A percentile compares a stretch with the other conserved stretches of the same genome.
phyloP scores from a whole-genome alignment of 192 early-diverging fungal genomes.

The Chytriomyces hyalinus region DNA sequence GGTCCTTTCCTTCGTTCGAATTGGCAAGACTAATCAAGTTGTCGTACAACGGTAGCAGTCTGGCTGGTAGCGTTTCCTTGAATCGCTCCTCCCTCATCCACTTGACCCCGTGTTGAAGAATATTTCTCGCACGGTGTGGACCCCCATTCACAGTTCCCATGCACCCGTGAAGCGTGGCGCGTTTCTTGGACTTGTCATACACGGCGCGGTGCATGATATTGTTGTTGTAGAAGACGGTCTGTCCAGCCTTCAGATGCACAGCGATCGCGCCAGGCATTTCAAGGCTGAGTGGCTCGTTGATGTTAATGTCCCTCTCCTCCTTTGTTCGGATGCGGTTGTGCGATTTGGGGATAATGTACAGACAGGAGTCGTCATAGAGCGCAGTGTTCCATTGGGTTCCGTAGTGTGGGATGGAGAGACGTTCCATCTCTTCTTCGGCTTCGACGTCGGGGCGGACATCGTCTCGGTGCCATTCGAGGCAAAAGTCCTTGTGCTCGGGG shows the following conservation, averaged over 20 bases:
- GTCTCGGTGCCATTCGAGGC: slow-evolving; percentile 56
- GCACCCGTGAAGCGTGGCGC: slow-evolving; percentile 53
- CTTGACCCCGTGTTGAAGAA: slow-evolving; percentile 57
- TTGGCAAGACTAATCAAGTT: slow-evolving; percentile 47
- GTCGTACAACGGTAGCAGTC: slow-evolving; percentile 40
- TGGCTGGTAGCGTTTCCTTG: slow-evolving; percentile 42
- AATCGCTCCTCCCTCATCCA: slow-evolving; percentile 53
- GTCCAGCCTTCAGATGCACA: slow-evolving; percentile 49
- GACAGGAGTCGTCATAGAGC: slow-evolving; percentile 54
- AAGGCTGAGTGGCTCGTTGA: slow-evolving; percentile 46
- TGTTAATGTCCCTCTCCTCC: slow-evolving; percentile 51
- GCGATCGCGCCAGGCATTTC: slow-evolving; percentile 52
- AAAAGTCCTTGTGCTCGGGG: slow-evolving; percentile 50
- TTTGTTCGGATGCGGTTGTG: slow-evolving; percentile 50
- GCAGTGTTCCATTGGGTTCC: slow-evolving; percentile 63
- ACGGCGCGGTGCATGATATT: slow-evolving; percentile 58
- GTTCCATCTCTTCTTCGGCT: slow-evolving; percentile 44
- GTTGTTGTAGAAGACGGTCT: slow-evolving; percentile 62
- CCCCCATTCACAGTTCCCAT: slow-evolving; percentile 56
- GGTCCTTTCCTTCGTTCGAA: slow-evolving; percentile 21
- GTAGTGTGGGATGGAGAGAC: slow-evolving; percentile 52
- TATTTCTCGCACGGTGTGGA: slow-evolving; percentile 49
- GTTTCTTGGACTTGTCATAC: slow-evolving; percentile 46
- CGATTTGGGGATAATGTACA: slow-evolving; percentile 52
- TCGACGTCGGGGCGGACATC: slow-evolving; percentile 42